A percentile compares a stretch with the other conserved stretches of the same genome.
Conservation (phyloP, 768 basidiomycete genomes). For the Dentipellis sp. region DNA sequence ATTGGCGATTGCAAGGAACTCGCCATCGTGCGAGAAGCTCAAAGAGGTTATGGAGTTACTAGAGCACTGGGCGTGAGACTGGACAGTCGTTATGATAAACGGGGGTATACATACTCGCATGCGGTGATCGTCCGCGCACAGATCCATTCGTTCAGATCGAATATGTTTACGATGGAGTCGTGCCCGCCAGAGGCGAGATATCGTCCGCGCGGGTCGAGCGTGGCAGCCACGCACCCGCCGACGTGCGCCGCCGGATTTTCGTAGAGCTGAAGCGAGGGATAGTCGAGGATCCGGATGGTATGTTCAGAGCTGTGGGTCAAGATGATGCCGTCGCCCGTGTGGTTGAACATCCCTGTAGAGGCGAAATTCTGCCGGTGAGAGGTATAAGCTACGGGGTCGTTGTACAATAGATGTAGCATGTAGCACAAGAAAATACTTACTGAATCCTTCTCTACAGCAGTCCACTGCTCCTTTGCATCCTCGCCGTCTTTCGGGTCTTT, state of each 20-base stretch:
- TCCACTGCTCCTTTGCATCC: constrained; percentile 44
- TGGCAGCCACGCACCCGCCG: constrained; percentile 69
- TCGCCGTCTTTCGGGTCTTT: constrained; percentile 45
- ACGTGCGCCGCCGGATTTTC: constrained; percentile 70
- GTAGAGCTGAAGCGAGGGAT: constrained; percentile 47
- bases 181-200: constrained; percentile 75
- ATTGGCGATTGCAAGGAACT: constrained; percentile 72
- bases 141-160: constrained; percentile 76
- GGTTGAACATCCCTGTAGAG: constrained; percentile 69
- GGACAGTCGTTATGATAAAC: not conserved
- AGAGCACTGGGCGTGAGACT: not conserved
- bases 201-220: constrained; percentile 71
- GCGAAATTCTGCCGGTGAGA: constrained; percentile 32
- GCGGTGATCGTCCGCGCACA: constrained; percentile 65
- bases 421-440: not conserved
- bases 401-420: not conserved
- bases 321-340: constrained; percentile 63
- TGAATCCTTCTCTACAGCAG: constrained; percentile 22
- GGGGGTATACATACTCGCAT: constrained; percentile 56
- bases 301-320: constrained; percentile 56
- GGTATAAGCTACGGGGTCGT: not conserved
- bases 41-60: constrained; percentile 66
- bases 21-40: constrained; percentile 78
- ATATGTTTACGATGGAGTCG: constrained; percentile 78
- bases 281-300: constrained; percentile 60